phyloP scores from a whole-genome alignment of 176 grass and related monocot genomes.

The Areca catechu region DNA sequence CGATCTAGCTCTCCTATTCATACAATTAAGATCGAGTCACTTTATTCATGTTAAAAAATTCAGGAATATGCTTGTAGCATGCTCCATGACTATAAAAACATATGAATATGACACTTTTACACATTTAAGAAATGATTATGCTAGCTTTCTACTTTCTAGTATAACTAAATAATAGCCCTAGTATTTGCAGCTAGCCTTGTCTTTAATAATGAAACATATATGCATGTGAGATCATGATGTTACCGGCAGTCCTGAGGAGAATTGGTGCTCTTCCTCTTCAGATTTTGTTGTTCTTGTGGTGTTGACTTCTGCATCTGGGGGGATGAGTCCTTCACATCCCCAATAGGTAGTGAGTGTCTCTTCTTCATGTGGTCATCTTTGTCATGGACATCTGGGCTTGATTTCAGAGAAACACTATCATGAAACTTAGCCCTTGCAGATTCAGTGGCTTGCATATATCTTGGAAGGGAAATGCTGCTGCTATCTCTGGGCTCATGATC shows the following conservation, averaged over 20 bases:
- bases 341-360: slow-evolving; percentile 13
- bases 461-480: slow-evolving; percentile 16
- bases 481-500: slow-evolving; percentile 7
- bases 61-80: too few relatives aligned
- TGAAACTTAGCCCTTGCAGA: slow-evolving; percentile 19
- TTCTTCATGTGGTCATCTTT: slow-evolving; percentile 10
- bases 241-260: slow-evolving; percentile 12
- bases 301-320: slow-evolving; percentile 10
- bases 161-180: too few relatives aligned
- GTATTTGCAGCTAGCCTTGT: too few relatives aligned
- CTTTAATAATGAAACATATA: too few relatives aligned
- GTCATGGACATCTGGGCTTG: slow-evolving; percentile 5
- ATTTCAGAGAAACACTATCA: slow-evolving; percentile 4
- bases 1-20: too few relatives aligned
- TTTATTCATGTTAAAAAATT: too few relatives aligned
- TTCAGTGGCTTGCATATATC: slow-evolving; percentile 20
- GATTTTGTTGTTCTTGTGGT: slow-evolving; percentile 2
- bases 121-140: too few relatives aligned
- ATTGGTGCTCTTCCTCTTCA: not conserved
- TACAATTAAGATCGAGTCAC: too few relatives aligned
- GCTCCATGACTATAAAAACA: too few relatives aligned
- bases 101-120: too few relatives aligned
- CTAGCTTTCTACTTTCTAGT: too few relatives aligned
- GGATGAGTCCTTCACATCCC: slow-evolving; percentile 14
- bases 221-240: not conserved